These are phyloP conservation scores for Dianthus caryophyllus DNA, from an alignment of 148 eudicot species.

Conservation along the genomic window DNA sequence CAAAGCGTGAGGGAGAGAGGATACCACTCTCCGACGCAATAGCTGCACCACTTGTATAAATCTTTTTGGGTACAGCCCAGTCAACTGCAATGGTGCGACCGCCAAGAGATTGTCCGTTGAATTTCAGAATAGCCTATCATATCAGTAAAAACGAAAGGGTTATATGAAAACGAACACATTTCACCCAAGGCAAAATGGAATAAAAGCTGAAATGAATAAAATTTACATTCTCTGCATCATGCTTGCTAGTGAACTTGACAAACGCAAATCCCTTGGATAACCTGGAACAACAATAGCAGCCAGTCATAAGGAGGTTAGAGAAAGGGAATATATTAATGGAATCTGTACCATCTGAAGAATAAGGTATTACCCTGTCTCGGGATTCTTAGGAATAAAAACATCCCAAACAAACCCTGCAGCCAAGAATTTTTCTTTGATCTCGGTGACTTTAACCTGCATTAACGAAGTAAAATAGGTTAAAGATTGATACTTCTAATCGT, in stretches of 20 bases:
- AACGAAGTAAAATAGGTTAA: conserved; percentile 3
- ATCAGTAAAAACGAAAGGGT: conserved; percentile 4
- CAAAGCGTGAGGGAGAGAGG: not conserved
- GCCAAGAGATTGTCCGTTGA: conserved; percentile 66
- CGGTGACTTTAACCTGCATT: conserved; percentile 57
- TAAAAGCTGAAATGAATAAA: conserved; percentile 11
- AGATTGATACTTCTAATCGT: not conserved
- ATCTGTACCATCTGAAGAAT: not conserved
- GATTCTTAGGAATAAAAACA: conserved; percentile 68
- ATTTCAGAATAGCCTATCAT: conserved; percentile 73
- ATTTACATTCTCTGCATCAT: conserved; percentile 84
- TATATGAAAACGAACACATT: not conserved
- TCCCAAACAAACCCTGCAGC: conserved; percentile 91
- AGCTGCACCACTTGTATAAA: conserved; percentile 47
- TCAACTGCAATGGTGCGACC: conserved; percentile 86
- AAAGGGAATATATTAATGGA: not conserved
- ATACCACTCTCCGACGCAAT: conserved; percentile 59
- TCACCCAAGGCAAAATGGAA: not conserved
- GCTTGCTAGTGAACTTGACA: conserved; percentile 89
- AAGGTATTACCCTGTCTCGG: conserved; percentile 67
- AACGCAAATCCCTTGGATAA: conserved; percentile 86
- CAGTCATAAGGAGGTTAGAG: conserved; percentile 19
- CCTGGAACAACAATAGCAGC: conserved; percentile 40
- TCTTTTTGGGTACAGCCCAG: conserved; percentile 90
- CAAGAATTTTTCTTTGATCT: conserved; percentile 65